Evolutionary conservation across 148 eudicot genomes (phyloP), one percentile per base, ranked within the genome.

Genomic region (Chenopodium album): DNA sequence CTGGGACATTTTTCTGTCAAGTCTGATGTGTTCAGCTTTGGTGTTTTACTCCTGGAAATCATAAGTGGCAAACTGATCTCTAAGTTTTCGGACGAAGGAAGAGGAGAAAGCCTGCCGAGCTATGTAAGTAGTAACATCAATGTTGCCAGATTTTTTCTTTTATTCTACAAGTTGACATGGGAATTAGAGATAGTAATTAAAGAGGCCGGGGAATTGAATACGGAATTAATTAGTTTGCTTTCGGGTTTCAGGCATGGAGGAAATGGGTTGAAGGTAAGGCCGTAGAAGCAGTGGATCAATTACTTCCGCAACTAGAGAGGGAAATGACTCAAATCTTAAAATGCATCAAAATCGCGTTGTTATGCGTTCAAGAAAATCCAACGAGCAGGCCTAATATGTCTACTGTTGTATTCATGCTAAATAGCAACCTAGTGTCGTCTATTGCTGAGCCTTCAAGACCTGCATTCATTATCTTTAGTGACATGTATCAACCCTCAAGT

Each of bases 11-110:
- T 85, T 41, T 90, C 90, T 2, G 75, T 68, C 16, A 88, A 86
- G 80, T 90, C 92, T 3, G 92, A 90, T 78, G 88, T 90, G 54
- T 90, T 76, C 65, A 90, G 92, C 74, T 90, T 78, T n/a, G 92
- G 92, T 26, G 85, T 88, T 37, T 4, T 90, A 52, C 76, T 88
- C 71, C 78, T 90, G 1, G 89, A 90, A 73, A 86, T 85, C 75
- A 79, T 88, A 41, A 54, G 76, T 26, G 86, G 86, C 7, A 4
- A 69, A 48, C 76, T 17, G 31, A 71, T 73, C 46, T 41, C 12
- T 41, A 67, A 41, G 10, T 79, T 75, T 56, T 67, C n/a, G 12
- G 60, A 73, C 0, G 59, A 47, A 34, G 82, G 69, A 20, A 59
- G 12, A 9, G 47, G 22, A 29, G 76, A 79, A 19, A 67, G 46